Evolutionary conservation across 192 early-diverging fungal genomes (phyloP).

Genomic region (Entomortierella parvispora): DNA sequence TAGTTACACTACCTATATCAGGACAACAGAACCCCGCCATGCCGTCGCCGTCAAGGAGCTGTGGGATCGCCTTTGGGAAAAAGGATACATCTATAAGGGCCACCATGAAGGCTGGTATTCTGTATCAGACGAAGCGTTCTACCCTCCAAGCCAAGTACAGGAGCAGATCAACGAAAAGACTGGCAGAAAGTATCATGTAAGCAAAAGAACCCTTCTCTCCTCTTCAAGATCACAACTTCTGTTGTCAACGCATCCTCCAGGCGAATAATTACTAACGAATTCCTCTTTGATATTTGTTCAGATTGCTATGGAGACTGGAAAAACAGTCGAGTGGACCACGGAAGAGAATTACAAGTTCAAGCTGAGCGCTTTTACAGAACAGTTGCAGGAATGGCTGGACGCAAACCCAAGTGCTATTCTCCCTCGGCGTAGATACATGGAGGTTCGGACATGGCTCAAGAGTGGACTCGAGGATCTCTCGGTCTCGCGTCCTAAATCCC

Average conservation of each 20-base stretch:
- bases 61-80: slow-evolving; percentile 76
- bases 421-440: slow-evolving; percentile 69
- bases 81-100: slow-evolving; percentile 91
- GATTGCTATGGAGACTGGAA: slow-evolving; percentile 84
- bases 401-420: slow-evolving; percentile 74
- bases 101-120: slow-evolving; percentile 94
- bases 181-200: slow-evolving; percentile 60
- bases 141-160: slow-evolving; percentile 77
- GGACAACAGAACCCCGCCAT: slow-evolving; percentile 88
- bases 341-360: slow-evolving; percentile 97
- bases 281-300: slow-evolving; percentile 15
- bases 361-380: slow-evolving; percentile 69
- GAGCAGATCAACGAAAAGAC: slow-evolving; percentile 64
- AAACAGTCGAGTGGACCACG: slow-evolving; percentile 86
- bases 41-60: slow-evolving; percentile 71
- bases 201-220: not conserved
- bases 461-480: slow-evolving; percentile 79
- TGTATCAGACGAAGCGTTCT: slow-evolving; percentile 95
- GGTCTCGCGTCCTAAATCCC: slow-evolving; percentile 81
- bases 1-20: slow-evolving; percentile 81
- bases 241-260: not conserved
- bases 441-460: slow-evolving; percentile 71
- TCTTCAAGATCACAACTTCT: slow-evolving; percentile 1
- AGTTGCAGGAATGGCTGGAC: slow-evolving; percentile 76
- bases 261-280: not conserved